These are phyloP conservation scores for Fusarium paranaense DNA, from an alignment of 2,329 filamentous ascomycete species.

Conservation along the genomic window DNA sequence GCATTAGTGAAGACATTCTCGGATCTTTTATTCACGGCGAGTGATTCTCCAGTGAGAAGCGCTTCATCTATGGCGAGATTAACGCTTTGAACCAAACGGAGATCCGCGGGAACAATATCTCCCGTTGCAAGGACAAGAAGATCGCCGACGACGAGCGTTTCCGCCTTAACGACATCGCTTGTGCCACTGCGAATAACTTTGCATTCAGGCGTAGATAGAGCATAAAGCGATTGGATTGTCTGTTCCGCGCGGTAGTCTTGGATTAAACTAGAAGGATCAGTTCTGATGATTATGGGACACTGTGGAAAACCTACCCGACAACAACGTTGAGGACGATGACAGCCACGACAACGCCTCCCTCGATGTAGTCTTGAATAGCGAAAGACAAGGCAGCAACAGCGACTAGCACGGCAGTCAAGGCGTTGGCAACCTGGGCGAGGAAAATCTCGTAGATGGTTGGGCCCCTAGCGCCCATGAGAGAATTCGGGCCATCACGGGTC, in stretches of 20 bases:
- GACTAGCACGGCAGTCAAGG: constrained; percentile 78
- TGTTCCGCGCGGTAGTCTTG: constrained; percentile 72
- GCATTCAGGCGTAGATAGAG: constrained; percentile 68
- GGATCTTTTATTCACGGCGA: constrained; percentile 75
- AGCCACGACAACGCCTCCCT: constrained; percentile 71
- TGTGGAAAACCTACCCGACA: constrained; percentile 63
- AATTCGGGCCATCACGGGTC: constrained; percentile 74
- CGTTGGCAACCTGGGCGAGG: constrained; percentile 81
- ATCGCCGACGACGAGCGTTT: constrained; percentile 73
- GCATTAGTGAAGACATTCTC: constrained; percentile 63
- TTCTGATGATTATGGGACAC: constrained; percentile 7
- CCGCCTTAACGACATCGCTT: constrained; percentile 64
- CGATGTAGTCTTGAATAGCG: constrained; percentile 72
- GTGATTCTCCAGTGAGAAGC: constrained; percentile 78
- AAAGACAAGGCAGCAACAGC: constrained; percentile 79
- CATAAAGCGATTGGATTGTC: constrained; percentile 71
- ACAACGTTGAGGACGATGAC: constrained; percentile 76
- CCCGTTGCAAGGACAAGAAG: constrained; percentile 72
- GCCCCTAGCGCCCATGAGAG: constrained; percentile 76
- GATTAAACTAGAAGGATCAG: constrained; percentile 58
- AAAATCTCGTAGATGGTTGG: constrained; percentile 81
- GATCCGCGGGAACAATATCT: constrained; percentile 77
- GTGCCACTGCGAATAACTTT: constrained; percentile 67
- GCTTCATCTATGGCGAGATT: constrained; percentile 83
- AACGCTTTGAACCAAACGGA: constrained; percentile 73